Base-by-base conservation (phyloP, 129 eudicot genomes). In the Centella asiatica region DNA sequence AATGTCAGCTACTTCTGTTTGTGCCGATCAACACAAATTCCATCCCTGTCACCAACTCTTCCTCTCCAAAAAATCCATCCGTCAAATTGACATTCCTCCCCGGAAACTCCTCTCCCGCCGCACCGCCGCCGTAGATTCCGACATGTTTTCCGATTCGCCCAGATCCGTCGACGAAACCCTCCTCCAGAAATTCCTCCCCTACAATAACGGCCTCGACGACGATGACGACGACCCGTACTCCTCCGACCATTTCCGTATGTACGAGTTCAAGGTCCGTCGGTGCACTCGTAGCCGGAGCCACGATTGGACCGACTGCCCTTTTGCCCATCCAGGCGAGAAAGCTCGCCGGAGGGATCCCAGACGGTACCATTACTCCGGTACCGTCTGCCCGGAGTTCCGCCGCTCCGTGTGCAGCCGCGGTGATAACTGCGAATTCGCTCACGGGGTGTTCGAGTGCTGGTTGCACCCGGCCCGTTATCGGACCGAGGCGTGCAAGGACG, bases 261-360 rank as follows among this genome's bases (percentile, higher is more conserved):
- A 64, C 22, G 94, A 82, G 72, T 89, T 89, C 67, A 89, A 89
- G 90, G 78, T 89, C 8, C 67, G 90, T n/a, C 68, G 69, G 45
- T 89, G 97, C 52, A 82, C 82, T 32, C 83, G 95, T 1, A 85
- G 90, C 78, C 57, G 90, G 1, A 69, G 81, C 44, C 97, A 89
- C 56, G 97, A 89, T 65, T 89, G 97, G 97, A 89, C 95, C 3
- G 93, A 88, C 55, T 87, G 95, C 40, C 95, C 95, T 2, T 87
- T 87, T n/a, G 82, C 85, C 10, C 96, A 88, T 18, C 96, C 96
- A 0, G 89, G 96, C 10, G 96, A 88, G 31, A 88, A 88, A 57
- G 96, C 96, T 20, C 77, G 95, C 9, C 62, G 97, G 45, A 64
- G 97, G 60, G 92, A 86, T 20, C 95, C 97, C 2, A 57, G 95